phyloP scores from a whole-genome alignment of 805 yeast genomes.

The Candida chilensis region DNA sequence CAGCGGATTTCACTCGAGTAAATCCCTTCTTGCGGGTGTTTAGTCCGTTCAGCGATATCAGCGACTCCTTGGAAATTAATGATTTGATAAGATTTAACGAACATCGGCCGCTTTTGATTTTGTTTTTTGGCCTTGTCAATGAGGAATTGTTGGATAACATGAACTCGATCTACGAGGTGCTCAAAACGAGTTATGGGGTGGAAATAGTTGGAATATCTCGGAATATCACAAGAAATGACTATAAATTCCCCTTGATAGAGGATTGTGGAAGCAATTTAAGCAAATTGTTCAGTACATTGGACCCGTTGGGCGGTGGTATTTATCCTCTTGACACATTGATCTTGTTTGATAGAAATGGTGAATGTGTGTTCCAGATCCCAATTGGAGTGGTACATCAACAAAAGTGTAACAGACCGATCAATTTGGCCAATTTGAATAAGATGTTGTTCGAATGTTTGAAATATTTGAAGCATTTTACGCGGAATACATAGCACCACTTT shows the following conservation, averaged over 20 bases:
- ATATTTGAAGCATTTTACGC: slow-evolving; percentile 1
- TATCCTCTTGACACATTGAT: background rate
- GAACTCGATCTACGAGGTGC: background rate
- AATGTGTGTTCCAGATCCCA: background rate
- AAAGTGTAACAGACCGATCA: background rate
- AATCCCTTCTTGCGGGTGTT: background rate
- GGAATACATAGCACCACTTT: too few relatives aligned
- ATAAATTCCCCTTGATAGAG: background rate
- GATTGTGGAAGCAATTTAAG: background rate
- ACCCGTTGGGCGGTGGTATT: background rate
- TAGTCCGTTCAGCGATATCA: background rate
- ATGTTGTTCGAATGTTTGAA: slow-evolving; percentile 5
- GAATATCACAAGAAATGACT: background rate
- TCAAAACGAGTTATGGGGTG: background rate
- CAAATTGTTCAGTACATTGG: background rate
- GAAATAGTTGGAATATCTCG: background rate
- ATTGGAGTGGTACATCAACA: background rate
- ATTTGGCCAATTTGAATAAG: slow-evolving; percentile 4
- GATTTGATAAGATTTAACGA: background rate
- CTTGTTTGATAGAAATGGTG: background rate
- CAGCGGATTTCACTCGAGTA: background rate
- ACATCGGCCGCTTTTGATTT: background rate
- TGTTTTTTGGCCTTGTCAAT: background rate
- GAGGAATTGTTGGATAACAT: background rate
- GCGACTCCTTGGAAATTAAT: background rate